Conservation (phyloP, 257 asterid genomes). For the Ehretia macrophylla region DNA sequence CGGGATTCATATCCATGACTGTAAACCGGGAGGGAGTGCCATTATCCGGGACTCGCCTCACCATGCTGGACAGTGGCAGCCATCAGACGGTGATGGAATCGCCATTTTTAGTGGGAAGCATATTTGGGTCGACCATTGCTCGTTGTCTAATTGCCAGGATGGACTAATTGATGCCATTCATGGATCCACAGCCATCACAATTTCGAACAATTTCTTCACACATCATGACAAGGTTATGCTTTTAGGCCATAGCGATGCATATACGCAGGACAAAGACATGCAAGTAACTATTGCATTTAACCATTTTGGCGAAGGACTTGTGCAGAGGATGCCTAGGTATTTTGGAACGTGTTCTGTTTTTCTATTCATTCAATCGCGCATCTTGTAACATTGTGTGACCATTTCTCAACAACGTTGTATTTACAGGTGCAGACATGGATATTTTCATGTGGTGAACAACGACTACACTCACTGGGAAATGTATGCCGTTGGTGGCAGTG, state of each 20-base stretch:
- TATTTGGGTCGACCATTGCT: constrained; percentile 77
- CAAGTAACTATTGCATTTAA: constrained; percentile 78
- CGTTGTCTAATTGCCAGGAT: constrained; percentile 63
- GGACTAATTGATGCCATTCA: constrained; percentile 76
- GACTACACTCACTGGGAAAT: constrained; percentile 89
- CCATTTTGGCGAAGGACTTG: constrained; percentile 84
- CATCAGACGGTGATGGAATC: constrained; percentile 71
- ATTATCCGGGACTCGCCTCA: constrained; percentile 54
- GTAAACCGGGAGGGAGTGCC: constrained; percentile 45
- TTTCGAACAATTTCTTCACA: constrained; percentile 70
- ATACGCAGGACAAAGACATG: constrained; percentile 51
- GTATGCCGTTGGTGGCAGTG: constrained; percentile 95
- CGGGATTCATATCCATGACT: constrained; percentile 71
- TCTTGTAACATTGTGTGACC: no score
- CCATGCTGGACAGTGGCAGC: constrained; percentile 60
- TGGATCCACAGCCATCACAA: constrained; percentile 70
- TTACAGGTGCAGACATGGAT: constrained; percentile 87
- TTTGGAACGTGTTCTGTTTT: neutral
- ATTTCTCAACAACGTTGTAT: no score
- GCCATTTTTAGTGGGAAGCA: constrained; percentile 46
- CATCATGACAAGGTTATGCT: constrained; percentile 87
- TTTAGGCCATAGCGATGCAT: constrained; percentile 64
- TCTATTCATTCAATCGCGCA: no score
- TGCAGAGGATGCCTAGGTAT: constrained; percentile 91
- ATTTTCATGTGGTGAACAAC: constrained; percentile 83